A percentile compares a stretch with the other conserved stretches of the same genome.
Conservation (phyloP, 768 basidiomycete genomes). For the Lyophyllum shimeji region DNA sequence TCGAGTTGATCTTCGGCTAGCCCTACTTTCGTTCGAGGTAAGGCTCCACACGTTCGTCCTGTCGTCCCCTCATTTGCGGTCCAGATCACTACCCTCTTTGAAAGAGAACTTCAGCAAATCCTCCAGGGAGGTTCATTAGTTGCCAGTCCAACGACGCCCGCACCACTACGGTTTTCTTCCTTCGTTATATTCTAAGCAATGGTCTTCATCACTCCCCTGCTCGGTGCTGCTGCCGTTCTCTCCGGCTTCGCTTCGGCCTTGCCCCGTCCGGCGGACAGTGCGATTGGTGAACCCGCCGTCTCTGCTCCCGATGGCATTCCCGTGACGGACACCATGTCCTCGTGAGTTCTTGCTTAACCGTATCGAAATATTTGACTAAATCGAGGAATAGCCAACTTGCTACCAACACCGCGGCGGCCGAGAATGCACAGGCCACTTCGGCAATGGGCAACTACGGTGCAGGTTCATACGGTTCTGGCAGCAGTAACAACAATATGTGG, state of each 20-base stretch:
- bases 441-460: slow-evolving; percentile 5
- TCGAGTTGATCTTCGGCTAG: slow-evolving; percentile 71
- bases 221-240: slow-evolving; percentile 54
- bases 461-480: slow-evolving; percentile 19
- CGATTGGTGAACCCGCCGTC: slow-evolving; percentile 35
- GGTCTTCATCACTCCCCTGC: slow-evolving; percentile 55
- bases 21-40: slow-evolving; percentile 57
- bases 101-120: slow-evolving; percentile 58
- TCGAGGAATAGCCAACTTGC: slow-evolving; percentile 6
- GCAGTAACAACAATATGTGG: slow-evolving; percentile 17
- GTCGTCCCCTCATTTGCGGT: slow-evolving; percentile 3
- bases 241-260: slow-evolving; percentile 51
- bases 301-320: slow-evolving; percentile 48
- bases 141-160: slow-evolving; percentile 40
- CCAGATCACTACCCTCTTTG: slow-evolving; percentile 67
- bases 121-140: slow-evolving; percentile 62
- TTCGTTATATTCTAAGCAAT: slow-evolving; percentile 46
- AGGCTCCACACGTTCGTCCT: slow-evolving; percentile 12
- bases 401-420: neutral
- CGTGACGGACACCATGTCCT: slow-evolving; percentile 38
- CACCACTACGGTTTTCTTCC: slow-evolving; percentile 44
- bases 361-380: neutral
- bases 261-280: slow-evolving; percentile 40
- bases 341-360: slow-evolving; percentile 27
- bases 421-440: neutral